Evolutionary conservation across 169 alveolate species (phyloP).

Genomic region (Perkinsus marinus): DNA sequence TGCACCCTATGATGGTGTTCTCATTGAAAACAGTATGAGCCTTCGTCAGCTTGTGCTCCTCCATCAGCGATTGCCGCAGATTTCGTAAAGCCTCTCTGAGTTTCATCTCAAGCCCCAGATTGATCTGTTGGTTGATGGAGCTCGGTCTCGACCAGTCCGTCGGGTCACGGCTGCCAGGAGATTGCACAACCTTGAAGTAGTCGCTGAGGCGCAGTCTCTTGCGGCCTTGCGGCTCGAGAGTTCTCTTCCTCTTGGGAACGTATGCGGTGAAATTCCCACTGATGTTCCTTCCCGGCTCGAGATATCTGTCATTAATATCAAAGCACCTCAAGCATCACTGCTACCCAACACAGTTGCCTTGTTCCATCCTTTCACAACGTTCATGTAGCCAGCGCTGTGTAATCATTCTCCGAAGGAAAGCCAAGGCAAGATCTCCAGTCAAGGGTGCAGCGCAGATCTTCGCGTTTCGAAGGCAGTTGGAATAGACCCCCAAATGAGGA

Average conservation of each 20-base stretch:
- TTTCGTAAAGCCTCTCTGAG: not conserved
- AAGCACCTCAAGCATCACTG: not conserved
- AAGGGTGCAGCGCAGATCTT: not conserved
- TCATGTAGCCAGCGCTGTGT: not conserved
- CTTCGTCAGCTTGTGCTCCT: not conserved
- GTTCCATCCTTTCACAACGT: not conserved
- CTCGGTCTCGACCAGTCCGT: not conserved
- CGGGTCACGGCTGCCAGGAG: not conserved
- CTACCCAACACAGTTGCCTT: not conserved
- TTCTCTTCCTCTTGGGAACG: not conserved
- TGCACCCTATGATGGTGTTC: not conserved
- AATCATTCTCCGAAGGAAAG: not conserved
- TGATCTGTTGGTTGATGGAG: not conserved
- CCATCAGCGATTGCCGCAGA: not conserved
- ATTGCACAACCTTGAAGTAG: not conserved
- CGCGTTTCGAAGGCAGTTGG: not conserved
- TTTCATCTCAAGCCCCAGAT: not conserved
- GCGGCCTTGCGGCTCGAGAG: not conserved
- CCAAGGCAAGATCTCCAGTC: not conserved
- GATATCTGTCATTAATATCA: not conserved
- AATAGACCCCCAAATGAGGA: not conserved
- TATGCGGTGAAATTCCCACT: not conserved
- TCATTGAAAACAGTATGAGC: not conserved
- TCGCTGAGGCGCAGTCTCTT: not conserved
- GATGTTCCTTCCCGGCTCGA: not conserved